phyloP scores from a whole-genome alignment of 2,329 filamentous ascomycete species.

The Myriosclerotinia duriaeana region DNA sequence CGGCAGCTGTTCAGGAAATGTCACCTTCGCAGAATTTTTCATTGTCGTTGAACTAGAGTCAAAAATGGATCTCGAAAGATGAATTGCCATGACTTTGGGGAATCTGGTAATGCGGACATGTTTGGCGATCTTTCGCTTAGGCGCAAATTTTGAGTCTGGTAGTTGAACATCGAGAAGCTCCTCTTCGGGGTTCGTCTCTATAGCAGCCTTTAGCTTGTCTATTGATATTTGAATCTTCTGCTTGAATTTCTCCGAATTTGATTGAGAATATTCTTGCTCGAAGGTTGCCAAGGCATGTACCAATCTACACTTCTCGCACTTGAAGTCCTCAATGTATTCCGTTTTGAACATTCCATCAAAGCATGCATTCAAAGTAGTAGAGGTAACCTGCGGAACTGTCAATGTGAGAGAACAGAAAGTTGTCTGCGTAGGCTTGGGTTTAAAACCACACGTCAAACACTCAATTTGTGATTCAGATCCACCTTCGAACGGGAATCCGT shows the following conservation, averaged over 20 bases:
- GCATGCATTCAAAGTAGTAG: constrained; percentile 80
- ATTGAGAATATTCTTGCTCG: constrained; percentile 55
- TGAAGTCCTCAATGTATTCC: constrained; percentile 95
- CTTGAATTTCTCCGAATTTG: constrained; percentile 53
- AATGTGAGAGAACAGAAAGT: constrained; percentile 91
- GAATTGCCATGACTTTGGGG: constrained; percentile 86
- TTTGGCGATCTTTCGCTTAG: constrained; percentile 80
- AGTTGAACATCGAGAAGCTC: constrained; percentile 70
- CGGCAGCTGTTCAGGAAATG: constrained; percentile 83
- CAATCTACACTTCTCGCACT: constrained; percentile 90
- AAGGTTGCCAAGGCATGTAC: constrained; percentile 70
- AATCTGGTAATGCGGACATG: constrained; percentile 85
- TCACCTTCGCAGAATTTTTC: constrained; percentile 92
- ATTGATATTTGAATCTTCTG: constrained; percentile 58
- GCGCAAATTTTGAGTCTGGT: constrained; percentile 71
- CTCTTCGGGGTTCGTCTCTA: constrained; percentile 79
- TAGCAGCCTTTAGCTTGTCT: constrained; percentile 63
- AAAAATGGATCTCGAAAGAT: constrained; percentile 91
- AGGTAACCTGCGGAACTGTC: constrained; percentile 80
- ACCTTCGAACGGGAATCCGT: constrained; percentile 89
- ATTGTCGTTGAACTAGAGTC: constrained; percentile 77
- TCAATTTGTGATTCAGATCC: constrained; percentile 92
- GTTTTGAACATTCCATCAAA: constrained; percentile 94
- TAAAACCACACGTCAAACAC: constrained; percentile 86
- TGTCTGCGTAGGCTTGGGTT: constrained; percentile 77